Conservation (phyloP, 208 protist genomes). For the Leishmania guyanensis region DNA sequence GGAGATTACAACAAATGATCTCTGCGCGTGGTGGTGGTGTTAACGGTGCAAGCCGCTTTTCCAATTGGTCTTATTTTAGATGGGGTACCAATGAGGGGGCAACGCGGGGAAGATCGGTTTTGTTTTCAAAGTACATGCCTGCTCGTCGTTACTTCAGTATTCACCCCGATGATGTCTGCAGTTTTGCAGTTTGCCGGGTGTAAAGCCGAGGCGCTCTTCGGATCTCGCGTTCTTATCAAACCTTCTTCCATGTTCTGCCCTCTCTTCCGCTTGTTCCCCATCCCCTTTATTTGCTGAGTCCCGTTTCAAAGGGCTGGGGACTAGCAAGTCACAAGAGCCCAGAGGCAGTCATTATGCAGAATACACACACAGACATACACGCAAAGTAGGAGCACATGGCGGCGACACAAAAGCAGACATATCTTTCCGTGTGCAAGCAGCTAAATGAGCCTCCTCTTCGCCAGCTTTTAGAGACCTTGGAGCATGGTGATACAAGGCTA, state of each 20-base stretch:
- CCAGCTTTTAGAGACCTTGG: constrained; percentile 14
- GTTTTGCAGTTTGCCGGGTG: not conserved
- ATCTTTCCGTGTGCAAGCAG: constrained; percentile 19
- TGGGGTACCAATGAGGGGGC: not conserved
- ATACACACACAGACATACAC: not conserved
- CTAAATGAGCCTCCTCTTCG: constrained; percentile 9
- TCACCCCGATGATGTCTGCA: not conserved
- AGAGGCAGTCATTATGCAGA: not conserved
- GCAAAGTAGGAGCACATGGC: constrained; percentile 3
- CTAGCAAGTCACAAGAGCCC: not conserved
- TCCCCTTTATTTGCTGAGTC: not conserved
- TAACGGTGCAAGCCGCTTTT: not conserved
- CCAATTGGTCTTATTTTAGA: not conserved
- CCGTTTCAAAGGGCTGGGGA: not conserved
- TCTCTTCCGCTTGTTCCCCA: not conserved
- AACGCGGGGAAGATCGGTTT: not conserved
- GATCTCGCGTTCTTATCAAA: not conserved
- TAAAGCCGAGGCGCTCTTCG: not conserved
- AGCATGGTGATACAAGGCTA: constrained; percentile 5
- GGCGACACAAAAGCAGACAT: constrained; percentile 10
- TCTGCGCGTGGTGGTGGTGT: not conserved
- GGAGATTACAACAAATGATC: not conserved
- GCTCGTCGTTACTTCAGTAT: not conserved
- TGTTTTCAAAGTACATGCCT: not conserved
- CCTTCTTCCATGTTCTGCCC: not conserved